phyloP scores from a whole-genome alignment of 75 land plant species.

The Adiantum capillusveneris region DNA sequence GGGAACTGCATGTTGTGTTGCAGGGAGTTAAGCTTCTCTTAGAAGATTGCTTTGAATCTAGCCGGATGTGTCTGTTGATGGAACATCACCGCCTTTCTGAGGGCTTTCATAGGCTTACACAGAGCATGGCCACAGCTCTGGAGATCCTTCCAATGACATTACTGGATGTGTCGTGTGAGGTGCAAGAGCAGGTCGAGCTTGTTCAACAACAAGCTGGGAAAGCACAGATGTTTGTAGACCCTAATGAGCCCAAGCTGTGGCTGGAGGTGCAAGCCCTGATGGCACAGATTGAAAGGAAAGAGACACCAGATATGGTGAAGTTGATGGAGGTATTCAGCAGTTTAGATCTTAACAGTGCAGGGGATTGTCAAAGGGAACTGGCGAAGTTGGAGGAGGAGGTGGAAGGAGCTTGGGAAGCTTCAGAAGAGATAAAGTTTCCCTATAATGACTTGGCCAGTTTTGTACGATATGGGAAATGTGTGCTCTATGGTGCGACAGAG shows the following conservation, averaged over 20 bases:
- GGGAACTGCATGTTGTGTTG: constrained; percentile 37
- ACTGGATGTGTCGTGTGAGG: constrained; percentile 41
- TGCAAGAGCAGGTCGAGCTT: constrained; percentile 61
- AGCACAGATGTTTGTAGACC: constrained; percentile 30
- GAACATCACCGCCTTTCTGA: constrained; percentile 25
- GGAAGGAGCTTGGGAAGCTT: constrained; percentile 9
- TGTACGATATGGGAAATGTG: constrained; percentile 70
- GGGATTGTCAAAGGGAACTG: constrained; percentile 45
- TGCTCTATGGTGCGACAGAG: constrained; percentile 48
- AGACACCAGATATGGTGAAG: constrained; percentile 14
- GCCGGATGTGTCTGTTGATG: constrained; percentile 41
- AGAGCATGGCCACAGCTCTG: constrained; percentile 40
- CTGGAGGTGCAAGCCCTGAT: constrained; percentile 33
- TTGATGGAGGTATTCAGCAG: constrained; percentile 21
- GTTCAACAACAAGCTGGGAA: constrained; percentile 46
- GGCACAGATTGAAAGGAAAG: constrained; percentile 21
- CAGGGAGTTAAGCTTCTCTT: constrained; percentile 24
- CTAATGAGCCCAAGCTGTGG: constrained; percentile 26
- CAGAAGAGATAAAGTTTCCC: not conserved
- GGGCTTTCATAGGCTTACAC: constrained; percentile 38
- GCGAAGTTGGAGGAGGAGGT: constrained; percentile 33
- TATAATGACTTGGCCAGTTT: constrained; percentile 48
- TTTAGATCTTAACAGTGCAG: constrained; percentile 24
- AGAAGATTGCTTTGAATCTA: constrained; percentile 24
- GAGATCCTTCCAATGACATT: constrained; percentile 46